Evolutionary conservation across 2,329 filamentous ascomycete species (phyloP).

Genomic region (Fusarium napiforme): DNA sequence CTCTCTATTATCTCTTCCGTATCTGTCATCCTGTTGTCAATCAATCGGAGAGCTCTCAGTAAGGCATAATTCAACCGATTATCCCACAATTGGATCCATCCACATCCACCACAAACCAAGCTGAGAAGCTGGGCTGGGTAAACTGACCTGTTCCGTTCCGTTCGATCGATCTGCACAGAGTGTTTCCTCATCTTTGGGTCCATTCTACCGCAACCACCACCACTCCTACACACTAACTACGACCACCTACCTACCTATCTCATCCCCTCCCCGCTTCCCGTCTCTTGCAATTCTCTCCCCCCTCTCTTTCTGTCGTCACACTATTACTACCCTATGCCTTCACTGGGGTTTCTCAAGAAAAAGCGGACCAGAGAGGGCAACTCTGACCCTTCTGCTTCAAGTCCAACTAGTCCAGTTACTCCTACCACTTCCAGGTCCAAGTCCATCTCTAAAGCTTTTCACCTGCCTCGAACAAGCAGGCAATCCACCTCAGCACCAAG

Average conservation of each 20-base stretch:
- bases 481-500: constrained; percentile 43
- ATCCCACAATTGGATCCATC: constrained; percentile 23
- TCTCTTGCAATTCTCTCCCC: constrained; percentile 15
- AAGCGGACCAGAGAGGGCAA: constrained; percentile 95
- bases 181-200: constrained; percentile 35
- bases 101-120: constrained; percentile 24
- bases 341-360: constrained; percentile 96
- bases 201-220: constrained; percentile 29
- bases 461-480: constrained; percentile 51
- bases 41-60: neutral
- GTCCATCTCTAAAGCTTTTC: constrained; percentile 60
- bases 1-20: neutral
- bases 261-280: constrained; percentile 26
- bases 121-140: constrained; percentile 12
- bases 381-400: constrained; percentile 74
- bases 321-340: constrained; percentile 75
- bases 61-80: neutral
- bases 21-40: constrained; percentile 3
- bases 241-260: constrained; percentile 18
- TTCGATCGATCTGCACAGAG: constrained; percentile 43
- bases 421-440: constrained; percentile 61
- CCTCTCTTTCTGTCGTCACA: constrained; percentile 36
- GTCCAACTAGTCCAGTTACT: constrained; percentile 72
- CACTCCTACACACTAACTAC: neutral
- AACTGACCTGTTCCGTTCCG: constrained; percentile 19